Conservation (phyloP, 257 asterid species). For the Penstemon barbatus region DNA sequence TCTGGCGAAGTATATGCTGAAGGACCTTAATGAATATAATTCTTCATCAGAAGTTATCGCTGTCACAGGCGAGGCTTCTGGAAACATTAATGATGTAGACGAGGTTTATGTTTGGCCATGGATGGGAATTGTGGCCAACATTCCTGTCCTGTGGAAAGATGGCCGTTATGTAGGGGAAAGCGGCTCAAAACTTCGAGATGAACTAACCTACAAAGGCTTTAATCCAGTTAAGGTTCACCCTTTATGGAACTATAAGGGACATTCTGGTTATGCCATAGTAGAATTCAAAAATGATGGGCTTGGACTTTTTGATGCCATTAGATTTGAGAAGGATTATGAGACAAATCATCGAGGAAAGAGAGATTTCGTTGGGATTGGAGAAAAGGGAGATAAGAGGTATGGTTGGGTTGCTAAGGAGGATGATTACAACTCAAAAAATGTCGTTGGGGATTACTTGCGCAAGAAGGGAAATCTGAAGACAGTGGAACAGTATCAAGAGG, state of each 20-base stretch:
- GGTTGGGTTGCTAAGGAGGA: constrained; percentile 45
- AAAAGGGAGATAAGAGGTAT: constrained; percentile 29
- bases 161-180: constrained; percentile 47
- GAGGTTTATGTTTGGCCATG: constrained; percentile 64
- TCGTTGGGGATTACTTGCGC: constrained; percentile 34
- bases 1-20: constrained; percentile 22
- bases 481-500: constrained; percentile 34
- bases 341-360: constrained; percentile 39
- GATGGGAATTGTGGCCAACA: constrained; percentile 54
- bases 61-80: constrained; percentile 12
- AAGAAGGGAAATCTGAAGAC: constrained; percentile 42
- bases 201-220: constrained; percentile 38
- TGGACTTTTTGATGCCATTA: constrained; percentile 49
- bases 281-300: constrained; percentile 45
- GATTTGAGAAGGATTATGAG: constrained; percentile 52
- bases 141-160: constrained; percentile 32
- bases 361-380: constrained; percentile 28
- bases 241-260: constrained; percentile 43
- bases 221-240: constrained; percentile 46
- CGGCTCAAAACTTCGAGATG: constrained; percentile 40
- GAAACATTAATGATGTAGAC: constrained; percentile 12
- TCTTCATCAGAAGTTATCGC: neutral
- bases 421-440: constrained; percentile 27
- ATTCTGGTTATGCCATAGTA: constrained; percentile 50
- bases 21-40: constrained; percentile 7